phyloP scores from a whole-genome alignment of 1,284 basidiomycete species.

The Leccinum pachyderme region DNA sequence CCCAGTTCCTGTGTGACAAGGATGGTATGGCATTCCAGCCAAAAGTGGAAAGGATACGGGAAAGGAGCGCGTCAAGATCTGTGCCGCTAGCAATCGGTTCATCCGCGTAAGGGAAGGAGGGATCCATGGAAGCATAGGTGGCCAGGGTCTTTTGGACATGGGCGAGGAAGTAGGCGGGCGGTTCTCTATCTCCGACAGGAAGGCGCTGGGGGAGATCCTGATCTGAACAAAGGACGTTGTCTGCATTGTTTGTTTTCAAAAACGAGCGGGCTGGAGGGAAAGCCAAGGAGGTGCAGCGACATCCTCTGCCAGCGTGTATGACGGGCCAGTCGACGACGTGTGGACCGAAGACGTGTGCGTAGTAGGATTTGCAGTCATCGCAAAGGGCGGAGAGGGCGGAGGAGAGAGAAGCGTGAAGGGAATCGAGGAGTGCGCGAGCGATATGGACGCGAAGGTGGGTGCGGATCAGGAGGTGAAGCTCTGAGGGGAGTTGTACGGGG shows the following conservation, averaged over 20 bases:
- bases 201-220: conserved; percentile 18
- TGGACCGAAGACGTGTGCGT: conserved; percentile 32
- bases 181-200: conserved; percentile 30
- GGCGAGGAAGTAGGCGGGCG: conserved; percentile 31
- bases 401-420: conserved; percentile 26
- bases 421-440: conserved; percentile 26
- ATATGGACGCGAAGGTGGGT: conserved; percentile 29
- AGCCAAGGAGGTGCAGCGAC: conserved; percentile 27
- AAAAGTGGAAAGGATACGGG: conserved; percentile 26
- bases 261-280: conserved; percentile 7
- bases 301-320: conserved; percentile 29
- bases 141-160: conserved; percentile 27
- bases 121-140: conserved; percentile 27
- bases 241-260: conserved; percentile 6
- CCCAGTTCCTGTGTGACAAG: conserved; percentile 25
- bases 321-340: conserved; percentile 34
- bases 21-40: conserved; percentile 20
- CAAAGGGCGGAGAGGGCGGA: conserved; percentile 26
- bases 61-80: conserved; percentile 30
- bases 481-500: conserved; percentile 41
- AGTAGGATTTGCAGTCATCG: conserved; percentile 32
- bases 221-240: conserved; percentile 14
- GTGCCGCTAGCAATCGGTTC: conserved; percentile 14
- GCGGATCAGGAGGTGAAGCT: conserved; percentile 43
- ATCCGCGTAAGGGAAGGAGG: conserved; percentile 27